These are phyloP conservation scores for Xylaria bambusicola DNA, from an alignment of 495 filamentous ascomycete genomes.

Conservation along the genomic window DNA sequence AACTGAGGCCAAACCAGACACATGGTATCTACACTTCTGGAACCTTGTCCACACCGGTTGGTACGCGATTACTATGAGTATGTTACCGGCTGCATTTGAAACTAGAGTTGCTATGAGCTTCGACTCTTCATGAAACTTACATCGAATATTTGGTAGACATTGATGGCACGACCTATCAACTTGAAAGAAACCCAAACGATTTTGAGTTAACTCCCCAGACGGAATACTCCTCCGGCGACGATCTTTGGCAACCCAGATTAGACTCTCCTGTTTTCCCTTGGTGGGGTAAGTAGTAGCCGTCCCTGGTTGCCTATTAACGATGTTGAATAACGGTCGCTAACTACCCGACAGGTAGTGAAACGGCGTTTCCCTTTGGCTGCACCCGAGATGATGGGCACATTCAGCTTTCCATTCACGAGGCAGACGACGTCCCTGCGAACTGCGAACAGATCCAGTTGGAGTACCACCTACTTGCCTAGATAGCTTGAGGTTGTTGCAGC, in stretches of 20 bases:
- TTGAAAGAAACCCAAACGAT: background rate
- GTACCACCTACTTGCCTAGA: background rate
- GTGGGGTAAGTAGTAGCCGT: background rate
- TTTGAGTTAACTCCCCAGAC: background rate
- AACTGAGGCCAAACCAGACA: background rate
- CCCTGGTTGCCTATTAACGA: background rate
- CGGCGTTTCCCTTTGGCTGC: background rate
- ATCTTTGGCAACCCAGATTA: background rate
- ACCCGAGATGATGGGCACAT: background rate
- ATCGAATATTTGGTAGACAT: background rate
- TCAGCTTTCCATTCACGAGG: background rate
- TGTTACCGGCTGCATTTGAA: too few species aligned
- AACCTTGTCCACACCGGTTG: background rate
- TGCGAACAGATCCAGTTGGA: slow-evolving; percentile 2
- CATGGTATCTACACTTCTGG: background rate
- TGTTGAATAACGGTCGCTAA: background rate
- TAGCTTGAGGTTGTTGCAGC: background rate
- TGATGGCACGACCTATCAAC: background rate
- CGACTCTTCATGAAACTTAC: background rate
- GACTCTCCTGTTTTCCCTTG: background rate
- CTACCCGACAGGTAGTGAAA: background rate
- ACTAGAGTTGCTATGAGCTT: too few species aligned
- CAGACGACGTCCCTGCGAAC: background rate
- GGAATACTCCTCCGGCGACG: background rate
- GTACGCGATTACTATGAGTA: background rate